Percentiles rank a stretch among this genome's conserved stretches.
These are phyloP conservation scores for Cymodocea nodosa DNA, from an alignment of 116 monocot species.

Conservation along the genomic window DNA sequence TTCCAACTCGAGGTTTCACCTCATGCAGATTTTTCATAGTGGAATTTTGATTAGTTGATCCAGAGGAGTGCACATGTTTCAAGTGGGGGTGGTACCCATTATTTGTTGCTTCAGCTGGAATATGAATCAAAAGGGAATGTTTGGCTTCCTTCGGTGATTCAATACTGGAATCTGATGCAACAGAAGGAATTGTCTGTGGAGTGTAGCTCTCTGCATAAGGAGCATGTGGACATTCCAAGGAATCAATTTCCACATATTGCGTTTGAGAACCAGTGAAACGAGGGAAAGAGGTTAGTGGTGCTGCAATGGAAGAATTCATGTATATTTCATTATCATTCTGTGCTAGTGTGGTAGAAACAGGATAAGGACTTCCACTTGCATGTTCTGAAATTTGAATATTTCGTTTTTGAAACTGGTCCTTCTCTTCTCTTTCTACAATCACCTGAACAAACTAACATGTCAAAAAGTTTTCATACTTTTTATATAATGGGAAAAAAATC, in stretches of 20 bases:
- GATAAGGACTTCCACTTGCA: background rate
- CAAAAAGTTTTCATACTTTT: background rate
- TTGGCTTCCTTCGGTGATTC: constrained; percentile 10
- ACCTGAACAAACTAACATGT: background rate
- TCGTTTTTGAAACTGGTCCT: background rate
- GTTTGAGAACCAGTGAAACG: background rate
- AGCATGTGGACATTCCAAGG: too few species aligned
- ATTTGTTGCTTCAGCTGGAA: constrained; percentile 4
- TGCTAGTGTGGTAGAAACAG: background rate
- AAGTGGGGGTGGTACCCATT: background rate
- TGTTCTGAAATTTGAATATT: background rate
- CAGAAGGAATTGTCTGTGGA: constrained; percentile 11
- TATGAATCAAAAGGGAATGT: constrained; percentile 10
- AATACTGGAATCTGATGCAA: constrained; percentile 5
- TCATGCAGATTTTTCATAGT: constrained; percentile 12
- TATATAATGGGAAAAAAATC: background rate
- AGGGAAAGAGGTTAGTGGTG: background rate
- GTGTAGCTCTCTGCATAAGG: constrained; percentile 4
- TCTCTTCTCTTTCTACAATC: background rate
- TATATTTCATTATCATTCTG: background rate
- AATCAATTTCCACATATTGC: background rate
- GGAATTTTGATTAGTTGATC: constrained; percentile 2
- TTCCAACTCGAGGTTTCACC: constrained; percentile 5
- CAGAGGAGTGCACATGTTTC: background rate
- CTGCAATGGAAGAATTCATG: background rate